Conservation (phyloP, 352 stramenopile species). For the Phytophthora agathidicida region DNA sequence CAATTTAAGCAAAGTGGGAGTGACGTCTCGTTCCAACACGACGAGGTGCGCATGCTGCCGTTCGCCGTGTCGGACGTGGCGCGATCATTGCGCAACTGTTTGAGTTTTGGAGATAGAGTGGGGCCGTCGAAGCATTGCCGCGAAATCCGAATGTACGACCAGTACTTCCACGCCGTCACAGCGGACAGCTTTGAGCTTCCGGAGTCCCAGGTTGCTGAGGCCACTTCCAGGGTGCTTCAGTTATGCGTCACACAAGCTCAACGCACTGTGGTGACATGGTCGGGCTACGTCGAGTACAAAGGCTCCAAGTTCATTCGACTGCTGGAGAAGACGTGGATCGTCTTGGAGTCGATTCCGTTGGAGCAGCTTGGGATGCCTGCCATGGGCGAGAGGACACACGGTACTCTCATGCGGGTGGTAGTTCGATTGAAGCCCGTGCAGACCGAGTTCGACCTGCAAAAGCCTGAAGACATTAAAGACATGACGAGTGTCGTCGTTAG, state of each 20-base stretch:
- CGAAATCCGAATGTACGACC: constrained; percentile 3
- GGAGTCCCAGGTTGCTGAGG: constrained; percentile 2
- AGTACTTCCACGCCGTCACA: constrained; percentile 22
- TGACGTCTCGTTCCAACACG: constrained; percentile 12
- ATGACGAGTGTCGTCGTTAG: constrained; percentile 15
- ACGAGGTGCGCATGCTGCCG: constrained; percentile 26
- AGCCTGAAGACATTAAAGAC: constrained; percentile 1
- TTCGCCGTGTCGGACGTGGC: constrained; percentile 20
- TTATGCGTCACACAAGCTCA: constrained; percentile 10
- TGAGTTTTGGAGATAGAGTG: constrained; percentile 12
- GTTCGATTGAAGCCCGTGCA: constrained; percentile 15
- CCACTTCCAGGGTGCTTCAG: constrained; percentile 19
- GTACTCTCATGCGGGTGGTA: constrained; percentile 14
- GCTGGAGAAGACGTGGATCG: constrained; percentile 35
- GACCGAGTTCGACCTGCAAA: constrained; percentile 3
- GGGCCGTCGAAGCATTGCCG: constrained; percentile 11
- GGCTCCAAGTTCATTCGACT: constrained; percentile 31
- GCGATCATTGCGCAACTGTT: constrained; percentile 8
- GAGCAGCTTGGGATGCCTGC: not conserved
- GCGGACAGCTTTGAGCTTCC: constrained; percentile 13
- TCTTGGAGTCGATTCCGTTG: constrained; percentile 6
- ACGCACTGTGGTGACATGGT: constrained; percentile 25
- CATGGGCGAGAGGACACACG: not conserved
- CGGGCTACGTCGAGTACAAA: constrained; percentile 29
- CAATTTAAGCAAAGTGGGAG: not conserved